A percentile compares a stretch with the other conserved stretches of the same genome.
Conservation (phyloP, 371 early-diverging fungal species). For the Fennellomyces sp. region DNA sequence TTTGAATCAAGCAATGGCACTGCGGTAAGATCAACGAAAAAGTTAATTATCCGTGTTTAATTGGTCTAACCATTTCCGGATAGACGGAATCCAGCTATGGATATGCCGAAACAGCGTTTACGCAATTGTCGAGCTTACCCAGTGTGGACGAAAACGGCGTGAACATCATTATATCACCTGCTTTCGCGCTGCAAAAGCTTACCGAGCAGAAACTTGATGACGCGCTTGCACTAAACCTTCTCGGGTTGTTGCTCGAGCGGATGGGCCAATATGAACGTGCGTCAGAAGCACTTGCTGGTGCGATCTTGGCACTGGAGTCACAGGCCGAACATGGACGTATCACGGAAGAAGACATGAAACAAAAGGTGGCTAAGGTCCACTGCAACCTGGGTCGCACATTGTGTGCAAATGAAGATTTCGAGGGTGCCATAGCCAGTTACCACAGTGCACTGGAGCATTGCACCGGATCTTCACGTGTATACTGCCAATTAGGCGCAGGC, state of each 20-base stretch:
- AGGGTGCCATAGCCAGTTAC: slow-evolving; percentile 53
- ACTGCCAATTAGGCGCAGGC: slow-evolving; percentile 71
- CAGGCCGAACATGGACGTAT: slow-evolving; percentile 26
- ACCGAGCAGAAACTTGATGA: slow-evolving; percentile 68
- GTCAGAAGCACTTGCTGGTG: slow-evolving; percentile 63
- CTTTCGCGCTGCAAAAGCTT: slow-evolving; percentile 76
- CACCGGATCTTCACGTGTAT: slow-evolving; percentile 35
- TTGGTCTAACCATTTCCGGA: neutral
- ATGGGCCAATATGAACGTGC: slow-evolving; percentile 71
- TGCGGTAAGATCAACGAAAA: slow-evolving; percentile 32
- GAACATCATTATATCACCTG: slow-evolving; percentile 47
- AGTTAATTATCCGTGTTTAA: neutral
- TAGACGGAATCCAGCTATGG: slow-evolving; percentile 74
- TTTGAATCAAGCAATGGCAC: slow-evolving; percentile 67
- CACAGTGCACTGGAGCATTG: slow-evolving; percentile 30
- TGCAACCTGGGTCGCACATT: slow-evolving; percentile 68
- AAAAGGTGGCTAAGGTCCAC: slow-evolving; percentile 42
- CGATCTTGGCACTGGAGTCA: slow-evolving; percentile 55
- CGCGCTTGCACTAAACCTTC: slow-evolving; percentile 68
- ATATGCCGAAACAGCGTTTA: slow-evolving; percentile 65
- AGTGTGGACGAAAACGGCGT: slow-evolving; percentile 4
- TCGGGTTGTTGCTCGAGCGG: slow-evolving; percentile 79
- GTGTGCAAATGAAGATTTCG: slow-evolving; percentile 56
- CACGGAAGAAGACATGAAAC: slow-evolving; percentile 14
- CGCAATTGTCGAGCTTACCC: slow-evolving; percentile 21